phyloP scores from a whole-genome alignment of 768 basidiomycete species.

The Boletus huronensis region DNA sequence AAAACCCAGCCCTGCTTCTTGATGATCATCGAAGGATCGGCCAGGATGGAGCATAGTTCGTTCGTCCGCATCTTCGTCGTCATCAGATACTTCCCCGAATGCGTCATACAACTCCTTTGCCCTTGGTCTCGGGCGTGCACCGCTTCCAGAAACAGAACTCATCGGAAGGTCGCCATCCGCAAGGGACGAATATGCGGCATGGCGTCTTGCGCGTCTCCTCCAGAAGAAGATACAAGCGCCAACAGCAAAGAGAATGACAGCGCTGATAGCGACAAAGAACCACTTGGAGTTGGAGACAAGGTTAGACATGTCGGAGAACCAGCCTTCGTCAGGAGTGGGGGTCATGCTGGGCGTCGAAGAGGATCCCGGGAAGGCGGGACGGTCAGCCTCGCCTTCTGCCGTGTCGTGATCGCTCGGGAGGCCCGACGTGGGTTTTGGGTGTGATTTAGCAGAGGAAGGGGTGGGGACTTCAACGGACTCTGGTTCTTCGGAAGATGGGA shows the following conservation, averaged over 20 bases:
- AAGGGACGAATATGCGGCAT: constrained; percentile 53
- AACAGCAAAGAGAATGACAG: constrained; percentile 71
- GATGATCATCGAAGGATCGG: constrained; percentile 30
- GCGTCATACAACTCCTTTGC: constrained; percentile 96
- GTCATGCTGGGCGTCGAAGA: constrained; percentile 40
- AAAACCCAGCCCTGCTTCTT: constrained; percentile 47
- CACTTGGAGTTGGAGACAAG: constrained; percentile 78
- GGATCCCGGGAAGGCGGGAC: constrained; percentile 59
- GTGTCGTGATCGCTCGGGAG: constrained; percentile 85
- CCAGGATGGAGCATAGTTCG: constrained; percentile 54
- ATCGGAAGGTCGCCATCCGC: constrained; percentile 73
- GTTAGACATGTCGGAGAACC: constrained; percentile 76
- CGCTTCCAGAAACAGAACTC: constrained; percentile 54
- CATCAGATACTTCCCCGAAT: constrained; percentile 87
- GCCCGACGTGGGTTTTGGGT: constrained; percentile 81
- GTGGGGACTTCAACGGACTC: constrained; percentile 39
- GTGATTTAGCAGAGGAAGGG: constrained; percentile 51
- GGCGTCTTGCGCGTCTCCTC: constrained; percentile 50
- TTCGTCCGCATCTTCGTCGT: constrained; percentile 78
- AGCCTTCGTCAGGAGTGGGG: constrained; percentile 73
- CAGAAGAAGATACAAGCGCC: constrained; percentile 76
- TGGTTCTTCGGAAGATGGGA: constrained; percentile 46
- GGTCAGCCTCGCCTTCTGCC: constrained; percentile 75
- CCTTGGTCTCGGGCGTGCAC: constrained; percentile 38
- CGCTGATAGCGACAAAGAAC: constrained; percentile 86